Conservation (phyloP, 352 stramenopile species). For the Phytophthora ohioensis region DNA sequence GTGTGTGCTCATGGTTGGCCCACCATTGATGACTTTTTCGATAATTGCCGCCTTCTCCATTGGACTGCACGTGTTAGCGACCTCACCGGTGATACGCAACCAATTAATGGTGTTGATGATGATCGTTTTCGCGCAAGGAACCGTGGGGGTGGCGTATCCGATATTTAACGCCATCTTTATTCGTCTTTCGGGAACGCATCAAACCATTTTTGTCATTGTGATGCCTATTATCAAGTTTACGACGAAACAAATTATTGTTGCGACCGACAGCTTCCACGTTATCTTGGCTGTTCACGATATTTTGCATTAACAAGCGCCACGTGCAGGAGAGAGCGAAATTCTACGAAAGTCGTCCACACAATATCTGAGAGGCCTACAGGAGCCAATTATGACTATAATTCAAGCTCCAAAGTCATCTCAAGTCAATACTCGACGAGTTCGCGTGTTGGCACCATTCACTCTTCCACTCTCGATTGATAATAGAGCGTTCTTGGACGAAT, state of each 20-base stretch:
- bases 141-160: neutral
- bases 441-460: neutral
- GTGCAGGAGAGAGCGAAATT: neutral
- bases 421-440: neutral
- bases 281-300: neutral
- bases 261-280: neutral
- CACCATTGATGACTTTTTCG: neutral
- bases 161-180: neutral
- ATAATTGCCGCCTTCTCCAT: neutral
- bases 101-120: neutral
- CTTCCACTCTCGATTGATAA: neutral
- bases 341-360: neutral
- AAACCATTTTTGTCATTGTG: constrained; percentile 1
- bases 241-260: neutral
- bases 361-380: neutral
- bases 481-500: neutral
- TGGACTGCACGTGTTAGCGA: neutral
- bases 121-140: neutral
- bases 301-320: neutral
- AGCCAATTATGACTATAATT: neutral
- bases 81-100: neutral
- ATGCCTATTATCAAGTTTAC: constrained; percentile 4
- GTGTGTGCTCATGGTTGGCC: neutral
- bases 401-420: neutral
- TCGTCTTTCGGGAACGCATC: neutral